Base-by-base conservation (phyloP, 2,329 filamentous ascomycete species). In the Parafenestella ontariensis region DNA sequence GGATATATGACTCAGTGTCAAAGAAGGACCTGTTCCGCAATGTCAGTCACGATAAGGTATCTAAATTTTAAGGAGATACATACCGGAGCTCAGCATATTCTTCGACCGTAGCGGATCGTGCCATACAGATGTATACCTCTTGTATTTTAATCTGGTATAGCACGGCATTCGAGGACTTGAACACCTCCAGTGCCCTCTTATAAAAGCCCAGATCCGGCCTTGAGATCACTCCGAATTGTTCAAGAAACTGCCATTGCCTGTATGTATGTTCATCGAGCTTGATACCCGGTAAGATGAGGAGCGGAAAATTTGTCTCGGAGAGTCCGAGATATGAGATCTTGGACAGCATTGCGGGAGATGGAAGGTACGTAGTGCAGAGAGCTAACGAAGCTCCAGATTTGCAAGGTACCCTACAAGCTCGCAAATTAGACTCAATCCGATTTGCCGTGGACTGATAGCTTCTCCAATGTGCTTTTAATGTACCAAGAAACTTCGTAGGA, bases 381-480 rank as follows among this genome's bases (percentile, higher is more conserved):
- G 29, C 23, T 5, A 18, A 1, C 2, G 5, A 13, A 1, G 15
- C 17, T 5, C 47, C 52, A 2, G 47, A 39, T 28, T 28, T 34
- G 31, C 63, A 64, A 10, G 36, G 45, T 11, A 65, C 59, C 23
- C 23, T 20, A 9, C 48, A 48, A 6, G 20, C 0, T 10, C 28
- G 39, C 2, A 65, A 42, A 11, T 49, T 26, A 17, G 15, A 8
- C 9, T 11, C 11, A 15, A 58, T 46, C 0, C 13, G 5, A n/a
- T 23, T 31, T 11, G 49, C 17, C 5, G 57, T 20, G 7, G 33
- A 2, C 26, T 59, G 46, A 46, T 65, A 62, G 11, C 40, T 33
- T 9, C 20, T 23, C 65, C 61, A 68, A 36, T 68, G 59, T 10
- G 52, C 53, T 29, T 49, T 50, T 17, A 66, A 48, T 8, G 49